These are phyloP conservation scores for Pseudogymnoascus destructans DNA, from an alignment of 2,329 filamentous ascomycete species.

Conservation along the genomic window DNA sequence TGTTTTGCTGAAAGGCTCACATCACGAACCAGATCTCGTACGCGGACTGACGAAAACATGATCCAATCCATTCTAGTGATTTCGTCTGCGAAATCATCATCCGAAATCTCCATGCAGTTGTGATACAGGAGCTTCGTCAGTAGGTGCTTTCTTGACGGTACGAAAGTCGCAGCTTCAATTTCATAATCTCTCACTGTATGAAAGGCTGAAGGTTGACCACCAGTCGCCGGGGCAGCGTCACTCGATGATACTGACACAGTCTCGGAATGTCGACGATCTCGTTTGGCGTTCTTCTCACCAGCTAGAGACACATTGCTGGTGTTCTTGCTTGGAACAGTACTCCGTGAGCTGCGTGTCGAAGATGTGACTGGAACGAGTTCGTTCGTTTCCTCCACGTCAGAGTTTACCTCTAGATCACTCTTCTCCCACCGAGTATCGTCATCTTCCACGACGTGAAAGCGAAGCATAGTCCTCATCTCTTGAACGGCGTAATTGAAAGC, in stretches of 20 bases:
- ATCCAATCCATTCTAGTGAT: conserved; percentile 95
- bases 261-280: conserved; percentile 4
- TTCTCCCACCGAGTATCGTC: conserved; percentile 92
- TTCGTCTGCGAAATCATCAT: conserved; percentile 79
- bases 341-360: conserved; percentile 11
- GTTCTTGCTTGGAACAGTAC: conserved; percentile 31
- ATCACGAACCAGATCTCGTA: conserved; percentile 84
- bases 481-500: conserved; percentile 76
- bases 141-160: conserved; percentile 53
- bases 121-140: conserved; percentile 82
- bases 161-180: conserved; percentile 58
- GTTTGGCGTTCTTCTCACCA: conserved; percentile 24
- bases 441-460: conserved; percentile 61
- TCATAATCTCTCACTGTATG: conserved; percentile 68
- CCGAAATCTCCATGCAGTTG: conserved; percentile 72
- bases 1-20: conserved; percentile 62
- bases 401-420: conserved; percentile 47
- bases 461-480: conserved; percentile 70
- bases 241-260: conserved; percentile 15
- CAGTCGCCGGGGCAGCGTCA: conserved; percentile 21
- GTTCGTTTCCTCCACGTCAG: conserved; percentile 20
- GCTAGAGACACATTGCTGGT: conserved; percentile 38
- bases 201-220: conserved; percentile 33
- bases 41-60: conserved; percentile 90
- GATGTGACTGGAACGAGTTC: conserved; percentile 12